phyloP scores from a whole-genome alignment of 2,329 filamentous ascomycete species.

The Ramularia endophylla region DNA sequence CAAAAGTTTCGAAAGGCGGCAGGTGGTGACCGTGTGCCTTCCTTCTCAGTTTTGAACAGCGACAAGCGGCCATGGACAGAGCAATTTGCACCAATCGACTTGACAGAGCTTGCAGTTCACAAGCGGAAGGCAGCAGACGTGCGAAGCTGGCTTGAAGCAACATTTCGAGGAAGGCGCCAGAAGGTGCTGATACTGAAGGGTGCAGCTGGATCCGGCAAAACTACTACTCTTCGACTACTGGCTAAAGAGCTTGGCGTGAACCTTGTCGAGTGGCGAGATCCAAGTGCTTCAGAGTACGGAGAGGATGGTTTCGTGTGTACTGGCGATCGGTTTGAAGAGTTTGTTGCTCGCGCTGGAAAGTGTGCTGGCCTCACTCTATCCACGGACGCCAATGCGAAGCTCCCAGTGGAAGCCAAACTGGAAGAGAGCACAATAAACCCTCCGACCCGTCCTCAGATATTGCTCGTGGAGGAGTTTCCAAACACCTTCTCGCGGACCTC shows the following conservation, averaged over 20 bases:
- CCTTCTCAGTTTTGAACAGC: constrained; percentile 31
- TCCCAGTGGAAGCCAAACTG: constrained; percentile 4
- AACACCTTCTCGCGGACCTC: constrained; percentile 44
- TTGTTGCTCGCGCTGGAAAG: constrained; percentile 72
- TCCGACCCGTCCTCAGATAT: constrained; percentile 28
- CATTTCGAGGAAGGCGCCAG: constrained; percentile 51
- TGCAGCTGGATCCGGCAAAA: constrained; percentile 87
- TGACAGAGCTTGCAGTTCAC: constrained; percentile 87
- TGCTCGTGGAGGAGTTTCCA: constrained; percentile 47
- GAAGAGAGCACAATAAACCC: constrained; percentile 1
- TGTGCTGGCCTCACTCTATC: constrained; percentile 64
- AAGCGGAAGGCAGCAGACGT: constrained; percentile 92
- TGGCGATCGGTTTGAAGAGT: constrained; percentile 84
- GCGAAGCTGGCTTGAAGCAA: constrained; percentile 71
- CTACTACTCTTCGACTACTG: constrained; percentile 73
- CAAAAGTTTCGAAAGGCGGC: constrained; percentile 42
- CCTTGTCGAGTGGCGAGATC: constrained; percentile 87
- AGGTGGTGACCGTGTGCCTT: constrained; percentile 30
- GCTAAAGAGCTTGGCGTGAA: constrained; percentile 71
- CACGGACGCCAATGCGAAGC: constrained; percentile 11
- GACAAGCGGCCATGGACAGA: constrained; percentile 81
- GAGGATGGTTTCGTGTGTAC: constrained; percentile 62
- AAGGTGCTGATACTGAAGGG: constrained; percentile 65
- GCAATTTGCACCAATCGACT: constrained; percentile 64
- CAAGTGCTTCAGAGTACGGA: constrained; percentile 55